These are phyloP conservation scores for Heimioporus sp. DNA, from an alignment of 768 basidiomycete species.

Conservation along the genomic window DNA sequence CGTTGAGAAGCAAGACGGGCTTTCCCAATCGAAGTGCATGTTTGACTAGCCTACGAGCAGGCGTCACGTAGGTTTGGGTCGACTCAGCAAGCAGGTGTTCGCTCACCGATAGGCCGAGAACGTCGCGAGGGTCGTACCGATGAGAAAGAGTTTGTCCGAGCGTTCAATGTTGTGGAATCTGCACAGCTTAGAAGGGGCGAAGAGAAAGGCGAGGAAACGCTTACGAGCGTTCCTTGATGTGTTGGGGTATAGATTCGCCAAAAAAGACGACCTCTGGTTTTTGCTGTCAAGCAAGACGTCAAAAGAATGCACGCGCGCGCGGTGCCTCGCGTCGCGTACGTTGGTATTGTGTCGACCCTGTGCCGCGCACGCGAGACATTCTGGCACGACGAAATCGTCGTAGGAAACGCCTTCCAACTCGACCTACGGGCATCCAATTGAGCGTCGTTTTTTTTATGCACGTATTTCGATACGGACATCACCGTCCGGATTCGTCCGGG, in stretches of 20 bases:
- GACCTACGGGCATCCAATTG: conserved; percentile 45
- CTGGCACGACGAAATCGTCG: conserved; percentile 74
- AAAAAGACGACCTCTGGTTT: conserved; percentile 88
- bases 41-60: conserved; percentile 61
- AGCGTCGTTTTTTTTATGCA: background rate
- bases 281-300: conserved; percentile 40
- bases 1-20: conserved; percentile 78
- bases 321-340: conserved; percentile 39
- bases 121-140: conserved; percentile 92
- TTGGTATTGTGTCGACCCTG: conserved; percentile 58
- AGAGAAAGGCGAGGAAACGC: conserved; percentile 16
- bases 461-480: conserved; percentile 53
- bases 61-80: no score
- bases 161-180: conserved; percentile 60
- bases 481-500: conserved; percentile 89
- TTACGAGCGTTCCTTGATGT: conserved; percentile 71
- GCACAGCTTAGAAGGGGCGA: background rate
- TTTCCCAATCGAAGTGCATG: conserved; percentile 74
- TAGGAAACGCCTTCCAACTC: conserved; percentile 78
- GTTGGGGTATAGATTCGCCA: conserved; percentile 77
- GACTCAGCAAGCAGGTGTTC: no score
- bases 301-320: background rate
- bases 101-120: conserved; percentile 84
- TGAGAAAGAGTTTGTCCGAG: conserved; percentile 67
- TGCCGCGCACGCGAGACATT: conserved; percentile 64